Conservation (phyloP, 768 basidiomycete species). For the Dendrothele bispora region DNA sequence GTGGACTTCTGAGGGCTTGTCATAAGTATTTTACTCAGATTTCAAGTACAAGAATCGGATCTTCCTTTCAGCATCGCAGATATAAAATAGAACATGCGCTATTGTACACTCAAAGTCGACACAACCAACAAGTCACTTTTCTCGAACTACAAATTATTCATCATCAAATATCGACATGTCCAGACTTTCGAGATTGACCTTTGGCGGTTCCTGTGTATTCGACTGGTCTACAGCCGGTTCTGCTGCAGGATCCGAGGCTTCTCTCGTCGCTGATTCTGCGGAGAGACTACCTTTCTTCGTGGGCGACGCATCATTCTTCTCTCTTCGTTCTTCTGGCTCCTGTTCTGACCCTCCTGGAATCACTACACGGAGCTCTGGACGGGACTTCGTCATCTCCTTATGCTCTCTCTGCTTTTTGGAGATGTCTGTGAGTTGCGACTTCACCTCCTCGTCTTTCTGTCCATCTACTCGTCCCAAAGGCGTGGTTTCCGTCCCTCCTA, state of each 20-base stretch:
- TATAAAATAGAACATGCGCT: neutral
- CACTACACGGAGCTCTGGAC: too few relatives aligned
- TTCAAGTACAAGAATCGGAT: neutral
- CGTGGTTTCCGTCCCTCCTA: too few relatives aligned
- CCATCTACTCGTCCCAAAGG: too few relatives aligned
- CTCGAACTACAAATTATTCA: neutral
- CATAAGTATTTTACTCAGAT: neutral
- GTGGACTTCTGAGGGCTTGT: conserved; percentile 49
- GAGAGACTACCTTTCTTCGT: neutral
- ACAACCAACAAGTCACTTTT: neutral
- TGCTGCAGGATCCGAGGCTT: neutral
- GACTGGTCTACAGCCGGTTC: neutral
- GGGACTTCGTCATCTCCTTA: too few relatives aligned
- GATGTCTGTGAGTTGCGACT: too few relatives aligned
- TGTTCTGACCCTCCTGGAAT: too few relatives aligned
- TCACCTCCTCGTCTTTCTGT: too few relatives aligned
- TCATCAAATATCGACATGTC: neutral
- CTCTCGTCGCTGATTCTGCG: neutral
- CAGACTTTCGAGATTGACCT: neutral
- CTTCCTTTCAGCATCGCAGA: neutral
- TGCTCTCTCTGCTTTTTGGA: too few relatives aligned
- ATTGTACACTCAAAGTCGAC: neutral
- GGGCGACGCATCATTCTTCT: neutral
- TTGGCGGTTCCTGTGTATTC: neutral
- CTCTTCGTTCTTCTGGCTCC: too few relatives aligned